Evolutionary conservation across 345 rosid genomes (phyloP).

Genomic region (Dimocarpus longan): DNA sequence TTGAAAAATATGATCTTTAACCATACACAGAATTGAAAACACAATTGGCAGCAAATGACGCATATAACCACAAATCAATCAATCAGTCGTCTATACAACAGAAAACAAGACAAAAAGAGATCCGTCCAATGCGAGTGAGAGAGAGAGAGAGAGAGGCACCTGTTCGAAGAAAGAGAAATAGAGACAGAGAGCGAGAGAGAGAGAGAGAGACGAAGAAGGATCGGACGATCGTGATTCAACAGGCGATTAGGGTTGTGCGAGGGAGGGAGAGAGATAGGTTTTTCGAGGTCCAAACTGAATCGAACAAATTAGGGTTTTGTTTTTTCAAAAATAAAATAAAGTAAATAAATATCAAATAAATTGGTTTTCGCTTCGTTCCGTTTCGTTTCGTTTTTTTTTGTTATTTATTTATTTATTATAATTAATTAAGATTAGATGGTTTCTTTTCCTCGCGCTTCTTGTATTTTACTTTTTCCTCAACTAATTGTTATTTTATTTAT

Average conservation of each 20-base stretch:
- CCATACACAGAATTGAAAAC: not conserved
- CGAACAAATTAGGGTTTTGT: conserved; percentile 52
- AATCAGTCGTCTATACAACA: not conserved
- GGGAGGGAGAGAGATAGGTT: conserved; percentile 32
- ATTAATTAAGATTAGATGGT: no score
- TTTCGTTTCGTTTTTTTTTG: not conserved
- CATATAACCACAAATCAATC: not conserved
- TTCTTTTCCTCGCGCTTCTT: no score
- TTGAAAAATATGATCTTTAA: no score
- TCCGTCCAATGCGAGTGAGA: not conserved
- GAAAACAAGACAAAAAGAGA: not conserved
- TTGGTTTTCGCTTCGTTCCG: not conserved
- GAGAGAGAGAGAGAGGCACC: conserved; percentile 2
- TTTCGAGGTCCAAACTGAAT: conserved; percentile 57
- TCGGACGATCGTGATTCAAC: conserved; percentile 26
- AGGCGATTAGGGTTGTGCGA: not conserved
- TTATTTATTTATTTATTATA: no score
- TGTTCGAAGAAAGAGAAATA: not conserved
- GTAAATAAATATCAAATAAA: no score
- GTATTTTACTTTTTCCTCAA: no score
- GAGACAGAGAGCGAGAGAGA: conserved; percentile 1
- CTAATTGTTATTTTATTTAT: no score
- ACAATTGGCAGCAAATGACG: not conserved
- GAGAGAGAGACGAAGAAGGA: conserved; percentile 13
- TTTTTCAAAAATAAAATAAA: conserved; percentile 10